These are phyloP conservation scores for Ascochyta clinopodiicola DNA, from an alignment of 2,329 filamentous ascomycete species.

Conservation along the genomic window DNA sequence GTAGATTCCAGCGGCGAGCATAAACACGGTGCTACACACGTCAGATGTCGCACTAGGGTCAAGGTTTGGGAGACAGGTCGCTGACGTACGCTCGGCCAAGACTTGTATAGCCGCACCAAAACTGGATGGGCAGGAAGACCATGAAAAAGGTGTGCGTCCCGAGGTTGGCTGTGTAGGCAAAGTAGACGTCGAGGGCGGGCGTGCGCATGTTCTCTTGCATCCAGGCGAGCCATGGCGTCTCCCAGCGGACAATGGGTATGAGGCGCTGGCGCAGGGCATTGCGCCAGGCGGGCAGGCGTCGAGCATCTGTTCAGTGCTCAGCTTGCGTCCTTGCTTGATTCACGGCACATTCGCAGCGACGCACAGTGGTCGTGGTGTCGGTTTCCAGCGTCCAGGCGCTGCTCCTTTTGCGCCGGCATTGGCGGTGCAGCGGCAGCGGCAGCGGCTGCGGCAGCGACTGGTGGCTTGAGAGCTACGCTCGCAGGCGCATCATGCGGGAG, in stretches of 20 bases:
- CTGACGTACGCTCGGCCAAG: slow-evolving; percentile 82
- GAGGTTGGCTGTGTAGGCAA: slow-evolving; percentile 96
- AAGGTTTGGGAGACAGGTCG: slow-evolving; percentile 3
- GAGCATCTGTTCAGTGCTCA: slow-evolving; percentile 68
- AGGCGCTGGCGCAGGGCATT: slow-evolving; percentile 81
- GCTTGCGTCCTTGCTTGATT: slow-evolving; percentile 15
- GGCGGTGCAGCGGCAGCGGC: background rate
- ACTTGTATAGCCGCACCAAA: slow-evolving; percentile 90
- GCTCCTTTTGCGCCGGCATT: slow-evolving; percentile 21
- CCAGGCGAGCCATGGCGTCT: slow-evolving; percentile 91
- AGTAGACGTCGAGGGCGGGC: slow-evolving; percentile 90
- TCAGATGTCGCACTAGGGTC: slow-evolving; percentile 22
- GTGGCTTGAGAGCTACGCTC: background rate
- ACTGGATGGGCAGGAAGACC: slow-evolving; percentile 90
- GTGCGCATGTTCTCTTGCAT: slow-evolving; percentile 82
- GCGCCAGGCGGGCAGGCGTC: slow-evolving; percentile 84
- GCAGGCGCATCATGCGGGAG: slow-evolving; percentile 26
- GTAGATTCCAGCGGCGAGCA: slow-evolving; percentile 71
- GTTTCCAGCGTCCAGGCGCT: slow-evolving; percentile 72
- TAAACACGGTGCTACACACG: slow-evolving; percentile 53
- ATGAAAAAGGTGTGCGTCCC: slow-evolving; percentile 98
- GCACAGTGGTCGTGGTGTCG: slow-evolving; percentile 71
- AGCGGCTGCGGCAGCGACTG: no score
- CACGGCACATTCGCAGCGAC: slow-evolving; percentile 25
- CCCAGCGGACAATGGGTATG: slow-evolving; percentile 88